These are phyloP conservation scores for Leavenworthia alabamica DNA, from an alignment of 345 rosid genomes.

Conservation along the genomic window DNA sequence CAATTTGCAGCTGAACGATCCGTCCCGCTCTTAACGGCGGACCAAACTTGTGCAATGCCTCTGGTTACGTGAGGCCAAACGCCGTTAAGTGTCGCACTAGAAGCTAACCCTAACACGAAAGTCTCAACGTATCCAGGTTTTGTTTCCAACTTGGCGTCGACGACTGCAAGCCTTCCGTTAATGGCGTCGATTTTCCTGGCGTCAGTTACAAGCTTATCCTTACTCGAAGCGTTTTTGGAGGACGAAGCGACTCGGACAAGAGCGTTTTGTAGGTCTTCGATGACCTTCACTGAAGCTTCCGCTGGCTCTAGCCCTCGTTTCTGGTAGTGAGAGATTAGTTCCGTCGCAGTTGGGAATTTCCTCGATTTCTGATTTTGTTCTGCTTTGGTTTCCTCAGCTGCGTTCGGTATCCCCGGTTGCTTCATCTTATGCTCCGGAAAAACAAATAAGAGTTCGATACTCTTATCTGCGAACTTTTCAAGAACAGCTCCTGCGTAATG, in stretches of 20 bases:
- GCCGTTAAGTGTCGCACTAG: conserved; percentile 55
- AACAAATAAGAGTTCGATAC: not conserved
- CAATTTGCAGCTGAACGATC: conserved; percentile 39
- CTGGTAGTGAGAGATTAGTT: conserved; percentile 72
- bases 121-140: conserved; percentile 70
- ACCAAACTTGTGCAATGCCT: conserved; percentile 63
- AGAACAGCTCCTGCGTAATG: not conserved
- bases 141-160: conserved; percentile 76
- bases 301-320: conserved; percentile 61
- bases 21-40: conserved; percentile 48
- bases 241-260: conserved; percentile 51
- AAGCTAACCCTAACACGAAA: conserved; percentile 58
- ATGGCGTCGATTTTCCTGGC: conserved; percentile 59
- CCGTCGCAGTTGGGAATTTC: conserved; percentile 57
- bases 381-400: conserved; percentile 26
- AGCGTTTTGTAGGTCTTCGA: conserved; percentile 77
- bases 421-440: conserved; percentile 31
- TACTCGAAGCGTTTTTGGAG: conserved; percentile 35
- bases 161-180: conserved; percentile 48
- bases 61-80: conserved; percentile 50
- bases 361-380: conserved; percentile 23
- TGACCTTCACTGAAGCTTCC: conserved; percentile 72
- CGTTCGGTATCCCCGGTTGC: conserved; percentile 32
- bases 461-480: conserved; percentile 1
- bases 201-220: conserved; percentile 43